Evolutionary conservation across 345 rosid genomes (phyloP), one percentile per base, ranked within the genome.

Genomic region (Boechera stricta): DNA sequence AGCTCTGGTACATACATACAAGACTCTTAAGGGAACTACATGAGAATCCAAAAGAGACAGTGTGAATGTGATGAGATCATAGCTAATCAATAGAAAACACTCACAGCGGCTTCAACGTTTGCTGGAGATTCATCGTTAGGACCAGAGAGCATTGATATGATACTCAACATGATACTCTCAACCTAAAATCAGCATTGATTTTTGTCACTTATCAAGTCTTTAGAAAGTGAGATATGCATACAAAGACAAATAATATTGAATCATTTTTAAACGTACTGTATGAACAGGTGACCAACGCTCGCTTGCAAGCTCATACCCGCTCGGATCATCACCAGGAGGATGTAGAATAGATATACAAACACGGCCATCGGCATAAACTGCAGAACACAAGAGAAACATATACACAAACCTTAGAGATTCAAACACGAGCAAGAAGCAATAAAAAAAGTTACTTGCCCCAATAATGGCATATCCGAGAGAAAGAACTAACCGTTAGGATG

Each of bases 51-150:
- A 49, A 21, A 24, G 13, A 12, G 10, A 2, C 44, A 51, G 35
- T 60, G 42, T 35, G 45, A 73, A 78, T 13, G 28, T 58, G 12
- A 29, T 63, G 41, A 71, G 62, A 51, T 31, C 6, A 64, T 41
- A 55, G 84, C 87, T 51, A 24, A 64, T 11, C 13, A 5, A 47
- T 33, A 42, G 8, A 65, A 38, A 69, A 61, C 3, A 77, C 80
- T 69, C 81, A 89, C 97, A 16, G 97, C 97, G 61, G 97, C 98
- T 73, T 91, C 98, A 57, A 91, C 89, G 44, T 89, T 91, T 12
- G 98, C 97, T 8, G 96, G 97, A 76, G 98, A 91, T 72, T 91
- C 97, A 4, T 93, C 97, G 6, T 91, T 93, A 32, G 98, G 97
- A 73, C 90, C 73, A 18, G 97, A 93, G 53, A 93, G 93, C 95